phyloP scores from a whole-genome alignment of 2,329 filamentous ascomycete species.

The Diaporthe sp. region DNA sequence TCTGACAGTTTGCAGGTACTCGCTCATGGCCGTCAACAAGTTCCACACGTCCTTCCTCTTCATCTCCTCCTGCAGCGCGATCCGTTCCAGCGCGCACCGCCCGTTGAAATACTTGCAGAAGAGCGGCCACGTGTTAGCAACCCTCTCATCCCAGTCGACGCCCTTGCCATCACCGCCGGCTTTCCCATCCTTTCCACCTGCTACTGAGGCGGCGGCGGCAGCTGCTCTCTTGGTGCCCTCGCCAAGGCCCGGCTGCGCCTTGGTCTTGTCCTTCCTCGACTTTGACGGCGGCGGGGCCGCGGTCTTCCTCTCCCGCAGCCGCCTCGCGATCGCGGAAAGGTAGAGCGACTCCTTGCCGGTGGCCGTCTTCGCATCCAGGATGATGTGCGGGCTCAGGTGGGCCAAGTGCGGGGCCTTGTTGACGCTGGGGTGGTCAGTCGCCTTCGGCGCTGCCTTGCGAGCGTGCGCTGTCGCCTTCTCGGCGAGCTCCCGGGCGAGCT shows the following conservation, averaged over 20 bases:
- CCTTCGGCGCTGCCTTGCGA: slow-evolving; percentile 58
- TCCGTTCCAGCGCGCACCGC: slow-evolving; percentile 83
- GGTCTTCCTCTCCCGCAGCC: slow-evolving; percentile 49
- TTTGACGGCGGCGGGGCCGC: slow-evolving; percentile 26
- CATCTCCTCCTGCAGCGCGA: slow-evolving; percentile 85
- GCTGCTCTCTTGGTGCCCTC: slow-evolving; percentile 33
- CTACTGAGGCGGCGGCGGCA: slow-evolving; percentile 4
- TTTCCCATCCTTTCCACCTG: slow-evolving; percentile 6
- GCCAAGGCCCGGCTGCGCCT: slow-evolving; percentile 36
- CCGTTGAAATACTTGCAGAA: slow-evolving; percentile 92
- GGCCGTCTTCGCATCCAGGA: slow-evolving; percentile 82
- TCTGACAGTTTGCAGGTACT: slow-evolving; percentile 73
- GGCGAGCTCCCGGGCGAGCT: slow-evolving; percentile 60
- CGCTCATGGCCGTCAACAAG: slow-evolving; percentile 71
- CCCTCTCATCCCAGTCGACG: slow-evolving; percentile 58
- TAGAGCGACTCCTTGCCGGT: slow-evolving; percentile 82
- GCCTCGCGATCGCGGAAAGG: slow-evolving; percentile 66
- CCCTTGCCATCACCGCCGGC: slow-evolving; percentile 8
- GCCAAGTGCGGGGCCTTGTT: slow-evolving; percentile 69
- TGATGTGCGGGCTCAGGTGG: slow-evolving; percentile 71
- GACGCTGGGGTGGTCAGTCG: slow-evolving; percentile 64
- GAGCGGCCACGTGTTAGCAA: slow-evolving; percentile 75
- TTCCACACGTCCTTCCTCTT: slow-evolving; percentile 86
- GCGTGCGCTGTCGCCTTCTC: slow-evolving; percentile 67
- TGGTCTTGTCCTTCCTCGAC: slow-evolving; percentile 19